Percentiles rank a stretch among this genome's conserved stretches.
phyloP scores from a whole-genome alignment of 805 yeast genomes.

The Zygosaccharomyces bisporus region DNA sequence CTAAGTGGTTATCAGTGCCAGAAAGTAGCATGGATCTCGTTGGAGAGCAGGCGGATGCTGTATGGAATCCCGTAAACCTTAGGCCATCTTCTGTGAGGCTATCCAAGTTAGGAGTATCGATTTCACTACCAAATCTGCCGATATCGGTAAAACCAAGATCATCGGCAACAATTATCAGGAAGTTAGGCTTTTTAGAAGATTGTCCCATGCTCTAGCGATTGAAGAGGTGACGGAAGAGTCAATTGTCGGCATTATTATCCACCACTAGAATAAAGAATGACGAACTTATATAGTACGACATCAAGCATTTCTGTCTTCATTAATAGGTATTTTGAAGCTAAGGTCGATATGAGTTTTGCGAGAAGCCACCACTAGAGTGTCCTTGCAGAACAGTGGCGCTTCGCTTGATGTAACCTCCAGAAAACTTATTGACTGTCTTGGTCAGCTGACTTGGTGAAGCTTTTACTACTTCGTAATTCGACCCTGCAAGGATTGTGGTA shows the following conservation, averaged over 20 bases:
- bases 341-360: too few relatives aligned
- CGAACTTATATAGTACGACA: too few relatives aligned
- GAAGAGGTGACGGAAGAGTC: too few relatives aligned
- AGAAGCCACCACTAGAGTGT: background rate
- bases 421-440: background rate
- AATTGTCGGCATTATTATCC: too few relatives aligned
- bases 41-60: constrained; percentile 64
- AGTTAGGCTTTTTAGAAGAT: constrained; percentile 41
- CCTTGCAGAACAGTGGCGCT: background rate
- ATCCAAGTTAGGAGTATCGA: constrained; percentile 50
- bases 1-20: constrained; percentile 60
- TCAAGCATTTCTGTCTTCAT: too few relatives aligned
- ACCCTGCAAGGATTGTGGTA: too few relatives aligned
- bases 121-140: constrained; percentile 54
- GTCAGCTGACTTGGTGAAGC: background rate
- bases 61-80: constrained; percentile 55
- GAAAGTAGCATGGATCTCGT: constrained; percentile 58
- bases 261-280: too few relatives aligned
- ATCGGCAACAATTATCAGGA: constrained; percentile 55
- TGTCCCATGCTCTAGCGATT: background rate
- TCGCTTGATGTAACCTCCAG: background rate
- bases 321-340: too few relatives aligned
- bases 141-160: constrained; percentile 59
- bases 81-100: constrained; percentile 44
- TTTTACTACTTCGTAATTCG: too few relatives aligned